Evolutionary conservation across 2,329 filamentous ascomycete species (phyloP).

Genomic region (Fusarium xyrophilum): DNA sequence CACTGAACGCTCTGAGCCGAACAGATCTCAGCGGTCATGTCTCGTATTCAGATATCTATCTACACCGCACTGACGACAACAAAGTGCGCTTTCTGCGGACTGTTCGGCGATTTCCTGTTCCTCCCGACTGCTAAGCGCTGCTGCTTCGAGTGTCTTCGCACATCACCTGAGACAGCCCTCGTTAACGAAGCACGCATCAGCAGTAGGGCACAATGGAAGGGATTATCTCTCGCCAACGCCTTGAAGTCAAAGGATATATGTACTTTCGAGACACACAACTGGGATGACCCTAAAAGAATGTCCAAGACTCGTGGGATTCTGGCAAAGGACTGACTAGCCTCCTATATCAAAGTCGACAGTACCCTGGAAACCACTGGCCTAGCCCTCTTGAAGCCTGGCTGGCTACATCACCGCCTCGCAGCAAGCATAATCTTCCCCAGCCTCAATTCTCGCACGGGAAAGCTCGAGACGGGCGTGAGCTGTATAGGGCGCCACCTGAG

Average conservation of each 20-base stretch:
- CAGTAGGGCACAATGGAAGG: accelerated
- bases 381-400: not conserved
- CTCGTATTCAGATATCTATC: not conserved
- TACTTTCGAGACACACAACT: not conserved
- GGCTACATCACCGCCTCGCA: not conserved
- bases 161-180: not conserved
- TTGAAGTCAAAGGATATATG: accelerated
- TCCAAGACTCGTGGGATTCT: not conserved
- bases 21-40: not conserved
- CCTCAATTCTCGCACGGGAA: not conserved
- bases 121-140: constrained; percentile 6
- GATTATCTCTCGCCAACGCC: accelerated
- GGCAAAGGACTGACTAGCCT: not conserved
- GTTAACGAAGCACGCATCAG: not conserved
- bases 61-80: not conserved
- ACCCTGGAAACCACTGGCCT: accelerated
- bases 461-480: not conserved
- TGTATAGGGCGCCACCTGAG: not conserved
- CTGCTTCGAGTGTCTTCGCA: constrained; percentile 8
- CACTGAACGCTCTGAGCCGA: not conserved
- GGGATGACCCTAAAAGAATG: not conserved
- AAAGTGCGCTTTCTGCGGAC: not conserved
- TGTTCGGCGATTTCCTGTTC: constrained; percentile 6
- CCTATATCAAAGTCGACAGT: accelerated
- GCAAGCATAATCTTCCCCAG: not conserved